Evolutionary conservation across 768 basidiomycete species (phyloP).

Genomic region (Russula emetica): DNA sequence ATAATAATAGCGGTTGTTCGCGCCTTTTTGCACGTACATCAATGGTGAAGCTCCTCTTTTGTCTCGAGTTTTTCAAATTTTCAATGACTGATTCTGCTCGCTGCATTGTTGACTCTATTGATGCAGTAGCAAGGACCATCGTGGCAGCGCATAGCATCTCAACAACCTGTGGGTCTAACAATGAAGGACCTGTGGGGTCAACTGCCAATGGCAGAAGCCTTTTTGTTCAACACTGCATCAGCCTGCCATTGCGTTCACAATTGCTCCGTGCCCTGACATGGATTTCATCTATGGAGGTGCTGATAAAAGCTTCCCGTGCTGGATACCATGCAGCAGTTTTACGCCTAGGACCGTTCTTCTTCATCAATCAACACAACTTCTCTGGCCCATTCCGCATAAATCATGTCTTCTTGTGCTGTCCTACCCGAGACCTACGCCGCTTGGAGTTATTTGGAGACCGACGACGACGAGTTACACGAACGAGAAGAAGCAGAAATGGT

Average conservation of each 20-base stretch:
- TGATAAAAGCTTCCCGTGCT: background rate
- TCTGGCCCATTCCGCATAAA: background rate
- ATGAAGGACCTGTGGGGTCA: no score
- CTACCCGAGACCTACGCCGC: background rate
- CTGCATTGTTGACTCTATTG: background rate
- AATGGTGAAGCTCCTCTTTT: no score
- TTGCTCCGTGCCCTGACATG: background rate
- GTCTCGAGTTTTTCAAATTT: background rate
- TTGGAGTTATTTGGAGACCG: background rate
- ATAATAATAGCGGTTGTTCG: background rate
- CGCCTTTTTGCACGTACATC: background rate
- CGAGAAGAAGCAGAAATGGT: background rate
- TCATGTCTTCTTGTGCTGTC: background rate
- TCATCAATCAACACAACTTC: background rate
- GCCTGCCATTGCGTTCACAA: background rate
- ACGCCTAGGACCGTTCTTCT: background rate
- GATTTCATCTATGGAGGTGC: background rate
- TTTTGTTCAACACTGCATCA: constrained; percentile 6
- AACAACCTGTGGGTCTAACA: no score
- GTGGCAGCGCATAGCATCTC: background rate
- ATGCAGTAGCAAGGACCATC: background rate
- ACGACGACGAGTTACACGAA: background rate
- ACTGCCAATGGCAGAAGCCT: background rate
- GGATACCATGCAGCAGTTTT: background rate
- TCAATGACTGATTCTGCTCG: background rate